These are phyloP conservation scores for Dittrichia graveolens DNA, from an alignment of 129 eudicot genomes.

Conservation along the genomic window DNA sequence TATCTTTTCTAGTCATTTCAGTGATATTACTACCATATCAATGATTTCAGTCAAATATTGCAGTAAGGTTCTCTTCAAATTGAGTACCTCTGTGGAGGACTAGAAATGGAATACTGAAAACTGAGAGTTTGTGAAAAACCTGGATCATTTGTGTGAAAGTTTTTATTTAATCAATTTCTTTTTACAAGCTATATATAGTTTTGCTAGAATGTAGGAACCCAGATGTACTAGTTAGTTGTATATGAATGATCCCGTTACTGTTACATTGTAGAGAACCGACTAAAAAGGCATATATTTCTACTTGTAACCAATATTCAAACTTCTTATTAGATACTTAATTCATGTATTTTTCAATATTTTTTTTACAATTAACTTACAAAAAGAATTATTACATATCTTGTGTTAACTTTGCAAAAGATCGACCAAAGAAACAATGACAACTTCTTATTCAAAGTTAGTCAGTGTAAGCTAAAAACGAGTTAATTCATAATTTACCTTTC, in stretches of 20 bases:
- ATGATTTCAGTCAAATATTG: background rate
- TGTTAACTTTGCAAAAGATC: background rate
- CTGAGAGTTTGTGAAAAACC: background rate
- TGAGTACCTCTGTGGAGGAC: conserved; percentile 1
- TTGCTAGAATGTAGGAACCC: background rate
- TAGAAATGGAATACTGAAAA: conserved; percentile 12
- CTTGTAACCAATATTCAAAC: conserved; percentile 2
- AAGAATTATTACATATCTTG: conserved; percentile 1
- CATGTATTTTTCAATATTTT: background rate
- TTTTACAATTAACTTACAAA: background rate
- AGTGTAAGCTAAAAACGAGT: too few relatives aligned
- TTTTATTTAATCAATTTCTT: background rate
- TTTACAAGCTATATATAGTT: background rate
- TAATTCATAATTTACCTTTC: conserved; percentile 3
- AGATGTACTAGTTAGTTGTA: background rate
- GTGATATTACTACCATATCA: conserved; percentile 8
- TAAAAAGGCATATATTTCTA: background rate
- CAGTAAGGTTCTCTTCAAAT: background rate
- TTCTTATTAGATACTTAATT: background rate
- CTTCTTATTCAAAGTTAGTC: too few relatives aligned
- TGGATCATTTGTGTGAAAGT: background rate
- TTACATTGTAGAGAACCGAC: background rate
- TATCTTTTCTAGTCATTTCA: background rate
- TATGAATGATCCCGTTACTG: background rate
- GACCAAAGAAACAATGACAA: background rate